Conservation (phyloP, 73 alveolate species). For the Stentor roeselii region DNA sequence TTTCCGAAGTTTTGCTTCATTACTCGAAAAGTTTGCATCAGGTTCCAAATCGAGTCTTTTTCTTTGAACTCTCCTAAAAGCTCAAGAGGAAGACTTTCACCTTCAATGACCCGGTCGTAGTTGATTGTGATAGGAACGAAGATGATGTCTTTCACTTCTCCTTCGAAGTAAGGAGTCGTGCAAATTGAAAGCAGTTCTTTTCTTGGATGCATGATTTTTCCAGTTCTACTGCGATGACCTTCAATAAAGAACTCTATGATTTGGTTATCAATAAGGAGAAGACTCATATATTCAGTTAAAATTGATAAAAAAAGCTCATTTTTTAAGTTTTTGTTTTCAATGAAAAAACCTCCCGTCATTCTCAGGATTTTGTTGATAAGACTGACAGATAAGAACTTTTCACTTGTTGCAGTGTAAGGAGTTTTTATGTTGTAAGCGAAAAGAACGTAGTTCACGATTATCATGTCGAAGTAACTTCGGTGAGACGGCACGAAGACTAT, state of each 20-base stretch:
- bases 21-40: conserved; percentile 62
- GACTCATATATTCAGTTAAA: conserved; percentile 70
- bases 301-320: conserved; percentile 71
- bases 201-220: conserved; percentile 72
- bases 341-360: conserved; percentile 86
- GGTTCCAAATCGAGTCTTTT: conserved; percentile 71
- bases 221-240: conserved; percentile 84
- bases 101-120: conserved; percentile 85
- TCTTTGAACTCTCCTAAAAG: conserved; percentile 85
- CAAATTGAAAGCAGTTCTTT: conserved; percentile 61
- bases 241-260: conserved; percentile 80
- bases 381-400: conserved; percentile 71
- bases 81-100: conserved; percentile 88
- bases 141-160: conserved; percentile 60
- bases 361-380: conserved; percentile 65
- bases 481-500: conserved; percentile 83
- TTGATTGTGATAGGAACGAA: conserved; percentile 85
- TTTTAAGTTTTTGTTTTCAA: conserved; percentile 64
- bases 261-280: conserved; percentile 53
- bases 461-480: conserved; percentile 82
- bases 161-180: conserved; percentile 61
- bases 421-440: conserved; percentile 68
- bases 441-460: conserved; percentile 67
- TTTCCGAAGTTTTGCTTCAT: conserved; percentile 79
- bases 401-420: conserved; percentile 92